phyloP scores from a whole-genome alignment of 768 basidiomycete genomes.

The Serendipita sp. region DNA sequence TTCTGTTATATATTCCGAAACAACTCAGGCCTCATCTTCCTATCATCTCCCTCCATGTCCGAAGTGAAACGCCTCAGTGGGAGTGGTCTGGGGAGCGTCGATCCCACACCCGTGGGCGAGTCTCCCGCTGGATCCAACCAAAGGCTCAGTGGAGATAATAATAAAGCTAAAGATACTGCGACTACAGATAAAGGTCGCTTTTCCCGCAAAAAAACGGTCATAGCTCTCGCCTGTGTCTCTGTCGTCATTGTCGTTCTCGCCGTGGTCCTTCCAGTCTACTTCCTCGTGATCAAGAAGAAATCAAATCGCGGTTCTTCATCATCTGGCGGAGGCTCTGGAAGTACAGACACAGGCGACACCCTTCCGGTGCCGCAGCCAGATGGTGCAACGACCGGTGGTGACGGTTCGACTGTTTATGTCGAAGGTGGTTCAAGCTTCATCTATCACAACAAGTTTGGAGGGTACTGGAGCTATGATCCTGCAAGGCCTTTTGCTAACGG shows the following conservation, averaged over 20 bases:
- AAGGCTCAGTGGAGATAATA: not conserved
- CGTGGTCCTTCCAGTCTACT: constrained; percentile 29
- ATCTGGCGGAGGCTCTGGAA: not conserved
- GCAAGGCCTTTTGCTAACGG: constrained; percentile 72
- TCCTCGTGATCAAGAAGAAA: constrained; percentile 17
- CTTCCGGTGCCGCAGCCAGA: not conserved
- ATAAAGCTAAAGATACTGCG: not conserved
- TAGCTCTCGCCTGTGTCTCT: constrained; percentile 11
- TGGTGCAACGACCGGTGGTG: constrained; percentile 43
- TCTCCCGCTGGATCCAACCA: not conserved
- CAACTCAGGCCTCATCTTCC: not conserved
- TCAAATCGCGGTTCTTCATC: constrained; percentile 4
- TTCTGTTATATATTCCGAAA: not conserved
- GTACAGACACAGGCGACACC: not conserved
- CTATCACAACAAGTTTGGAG: constrained; percentile 73
- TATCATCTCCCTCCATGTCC: not conserved
- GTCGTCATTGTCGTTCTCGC: constrained; percentile 24
- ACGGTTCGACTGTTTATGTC: constrained; percentile 58
- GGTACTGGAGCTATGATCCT: constrained; percentile 76
- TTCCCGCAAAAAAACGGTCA: not conserved
- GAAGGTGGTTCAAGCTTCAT: constrained; percentile 75
- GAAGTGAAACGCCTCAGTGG: not conserved
- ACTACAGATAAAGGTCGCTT: not conserved
- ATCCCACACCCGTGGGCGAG: not conserved
- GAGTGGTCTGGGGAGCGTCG: not conserved